Evolutionary conservation across 768 basidiomycete species (phyloP).

Genomic region (Tricholoma sp.): DNA sequence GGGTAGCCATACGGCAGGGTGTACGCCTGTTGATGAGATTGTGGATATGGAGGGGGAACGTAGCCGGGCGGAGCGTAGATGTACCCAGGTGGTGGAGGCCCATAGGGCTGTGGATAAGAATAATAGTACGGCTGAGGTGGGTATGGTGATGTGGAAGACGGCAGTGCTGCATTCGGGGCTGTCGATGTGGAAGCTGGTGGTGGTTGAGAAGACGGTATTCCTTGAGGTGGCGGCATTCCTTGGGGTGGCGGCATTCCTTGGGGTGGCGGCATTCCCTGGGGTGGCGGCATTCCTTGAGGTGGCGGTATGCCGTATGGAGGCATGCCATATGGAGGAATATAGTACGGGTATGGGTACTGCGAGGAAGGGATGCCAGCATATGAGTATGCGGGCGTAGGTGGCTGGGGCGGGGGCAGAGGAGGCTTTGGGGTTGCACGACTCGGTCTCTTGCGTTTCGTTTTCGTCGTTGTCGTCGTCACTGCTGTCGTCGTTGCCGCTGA

Average conservation of each 20-base stretch:
- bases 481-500: not conserved
- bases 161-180: not conserved
- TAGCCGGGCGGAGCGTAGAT: not conserved
- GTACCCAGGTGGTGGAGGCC: slow-evolving; percentile 2
- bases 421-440: not conserved
- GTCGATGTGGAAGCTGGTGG: slow-evolving; percentile 9
- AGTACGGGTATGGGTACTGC: slow-evolving; percentile 29
- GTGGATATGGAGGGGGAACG: slow-evolving; percentile 6
- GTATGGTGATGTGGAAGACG: slow-evolving; percentile 13
- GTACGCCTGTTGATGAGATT: slow-evolving; percentile 9
- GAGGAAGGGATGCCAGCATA: slow-evolving; percentile 12
- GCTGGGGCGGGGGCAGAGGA: slow-evolving; percentile 1
- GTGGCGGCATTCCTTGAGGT: too few relatives aligned
- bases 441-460: slow-evolving; percentile 1
- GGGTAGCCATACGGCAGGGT: slow-evolving; percentile 3
- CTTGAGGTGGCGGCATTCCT: slow-evolving; percentile 13
- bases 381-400: not conserved
- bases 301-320: slow-evolving; percentile 13
- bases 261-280: too few relatives aligned
- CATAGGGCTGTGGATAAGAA: not conserved
- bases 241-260: slow-evolving; percentile 13
- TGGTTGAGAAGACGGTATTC: not conserved
- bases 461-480: not conserved
- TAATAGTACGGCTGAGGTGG: slow-evolving; percentile 10
- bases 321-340: slow-evolving; percentile 30